Evolutionary conservation across 2,329 filamentous ascomycete species (phyloP).

Genomic region (Talaromyces islandicus): DNA sequence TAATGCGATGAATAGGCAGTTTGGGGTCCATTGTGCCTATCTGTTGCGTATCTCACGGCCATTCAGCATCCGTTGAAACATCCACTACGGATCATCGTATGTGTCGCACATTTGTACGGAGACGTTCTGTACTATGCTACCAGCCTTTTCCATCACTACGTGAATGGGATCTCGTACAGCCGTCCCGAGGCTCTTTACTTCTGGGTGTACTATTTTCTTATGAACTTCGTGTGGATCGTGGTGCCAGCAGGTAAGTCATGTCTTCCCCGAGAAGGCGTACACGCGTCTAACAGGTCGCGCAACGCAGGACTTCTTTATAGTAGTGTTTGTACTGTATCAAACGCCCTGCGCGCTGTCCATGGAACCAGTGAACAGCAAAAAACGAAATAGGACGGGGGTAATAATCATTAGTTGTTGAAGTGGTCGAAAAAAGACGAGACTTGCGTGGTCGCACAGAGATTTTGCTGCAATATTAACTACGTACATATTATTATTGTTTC

Average conservation of each 20-base stretch:
- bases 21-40: constrained; percentile 58
- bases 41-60: constrained; percentile 51
- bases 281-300: neutral
- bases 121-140: constrained; percentile 61
- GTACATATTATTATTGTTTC: too few species aligned
- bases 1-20: constrained; percentile 34
- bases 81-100: constrained; percentile 55
- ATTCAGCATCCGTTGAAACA: constrained; percentile 51
- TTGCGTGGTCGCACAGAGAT: neutral
- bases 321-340: constrained; percentile 9
- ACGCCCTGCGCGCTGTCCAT: constrained; percentile 4
- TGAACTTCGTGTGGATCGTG: constrained; percentile 63
- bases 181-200: constrained; percentile 60
- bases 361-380: neutral
- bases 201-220: constrained; percentile 60
- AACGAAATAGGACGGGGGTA: neutral
- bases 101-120: constrained; percentile 59
- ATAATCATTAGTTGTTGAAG: neutral
- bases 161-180: constrained; percentile 50
- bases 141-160: constrained; percentile 55
- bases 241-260: constrained; percentile 49
- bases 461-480: neutral
- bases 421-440: neutral
- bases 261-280: neutral
- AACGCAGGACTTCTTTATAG: constrained; percentile 11